phyloP scores from a whole-genome alignment of 805 yeast genomes.

The Phaffomyces opuntiae region DNA sequence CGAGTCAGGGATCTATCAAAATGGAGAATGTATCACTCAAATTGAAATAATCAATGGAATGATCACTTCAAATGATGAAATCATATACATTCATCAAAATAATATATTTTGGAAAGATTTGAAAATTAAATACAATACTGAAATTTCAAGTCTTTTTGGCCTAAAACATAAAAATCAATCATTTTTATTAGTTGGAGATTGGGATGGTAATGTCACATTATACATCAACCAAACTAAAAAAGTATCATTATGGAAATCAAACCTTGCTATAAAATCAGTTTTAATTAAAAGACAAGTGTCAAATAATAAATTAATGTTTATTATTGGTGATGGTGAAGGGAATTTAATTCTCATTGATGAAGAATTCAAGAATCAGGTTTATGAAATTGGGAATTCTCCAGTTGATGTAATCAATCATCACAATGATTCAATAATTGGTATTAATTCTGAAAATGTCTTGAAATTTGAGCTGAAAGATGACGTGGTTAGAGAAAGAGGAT shows the following conservation, averaged over 20 bases:
- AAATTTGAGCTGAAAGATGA: constrained; percentile 2
- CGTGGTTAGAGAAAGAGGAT: constrained; percentile 13
- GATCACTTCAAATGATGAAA: not conserved
- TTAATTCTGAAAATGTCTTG: constrained; percentile 15
- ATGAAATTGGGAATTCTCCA: constrained; percentile 19
- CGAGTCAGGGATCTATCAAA: constrained; percentile 16
- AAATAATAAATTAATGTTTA: not conserved
- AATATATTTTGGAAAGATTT: not conserved
- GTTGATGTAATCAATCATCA: constrained; percentile 13
- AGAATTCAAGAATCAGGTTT: not conserved
- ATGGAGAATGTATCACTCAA: constrained; percentile 3
- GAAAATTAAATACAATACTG: constrained; percentile 6
- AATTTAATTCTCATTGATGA: constrained; percentile 4
- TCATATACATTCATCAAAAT: not conserved
- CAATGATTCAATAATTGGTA: constrained; percentile 7
- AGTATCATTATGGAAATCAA: not conserved
- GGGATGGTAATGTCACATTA: constrained; percentile 18
- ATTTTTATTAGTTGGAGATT: constrained; percentile 14
- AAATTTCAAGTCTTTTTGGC: constrained; percentile 11
- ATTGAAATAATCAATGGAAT: not conserved
- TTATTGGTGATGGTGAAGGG: constrained; percentile 22
- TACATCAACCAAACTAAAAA: constrained; percentile 5
- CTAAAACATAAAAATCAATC: not conserved
- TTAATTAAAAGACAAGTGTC: constrained; percentile 8
- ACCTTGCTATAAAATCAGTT: constrained; percentile 14